Percentiles rank a stretch among this genome's conserved stretches.
Conservation (phyloP, 257 asterid genomes). For the Przewalskia tangutica region DNA sequence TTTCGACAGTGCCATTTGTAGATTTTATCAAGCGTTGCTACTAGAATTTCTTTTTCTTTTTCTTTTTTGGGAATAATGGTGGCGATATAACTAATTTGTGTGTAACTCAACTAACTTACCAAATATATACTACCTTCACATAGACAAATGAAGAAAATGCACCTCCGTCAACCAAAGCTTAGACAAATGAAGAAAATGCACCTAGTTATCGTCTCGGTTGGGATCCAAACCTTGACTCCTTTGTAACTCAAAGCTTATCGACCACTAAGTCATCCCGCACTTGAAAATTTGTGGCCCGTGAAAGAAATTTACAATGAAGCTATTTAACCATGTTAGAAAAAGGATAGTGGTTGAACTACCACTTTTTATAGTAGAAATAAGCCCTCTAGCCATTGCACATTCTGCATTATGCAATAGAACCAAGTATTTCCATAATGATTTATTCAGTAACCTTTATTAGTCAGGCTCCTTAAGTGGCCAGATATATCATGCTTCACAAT, state of each 20-base stretch:
- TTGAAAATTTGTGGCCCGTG: neutral
- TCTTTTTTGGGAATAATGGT: neutral
- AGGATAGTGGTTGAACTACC: neutral
- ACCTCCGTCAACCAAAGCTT: neutral
- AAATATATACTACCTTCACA: neutral
- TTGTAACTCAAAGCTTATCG: neutral
- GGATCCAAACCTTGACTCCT: neutral
- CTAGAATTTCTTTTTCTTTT: neutral
- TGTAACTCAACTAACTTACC: neutral
- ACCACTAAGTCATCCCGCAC: neutral
- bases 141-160: neutral
- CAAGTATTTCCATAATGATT: neutral
- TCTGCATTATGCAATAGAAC: neutral
- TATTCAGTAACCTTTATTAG: neutral
- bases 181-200: neutral
- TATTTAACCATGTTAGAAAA: neutral
- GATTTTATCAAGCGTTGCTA: neutral
- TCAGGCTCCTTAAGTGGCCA: neutral
- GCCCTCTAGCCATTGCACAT: neutral
- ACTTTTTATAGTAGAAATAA: neutral
- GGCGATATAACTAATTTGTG: neutral
- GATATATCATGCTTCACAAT: neutral
- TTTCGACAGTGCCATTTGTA: neutral
- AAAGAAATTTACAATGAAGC: neutral
- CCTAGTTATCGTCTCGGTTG: neutral